Evolutionary conservation across 2,329 filamentous ascomycete genomes (phyloP), one percentile per base, ranked within the genome.

Genomic region (Fusarium albidum): DNA sequence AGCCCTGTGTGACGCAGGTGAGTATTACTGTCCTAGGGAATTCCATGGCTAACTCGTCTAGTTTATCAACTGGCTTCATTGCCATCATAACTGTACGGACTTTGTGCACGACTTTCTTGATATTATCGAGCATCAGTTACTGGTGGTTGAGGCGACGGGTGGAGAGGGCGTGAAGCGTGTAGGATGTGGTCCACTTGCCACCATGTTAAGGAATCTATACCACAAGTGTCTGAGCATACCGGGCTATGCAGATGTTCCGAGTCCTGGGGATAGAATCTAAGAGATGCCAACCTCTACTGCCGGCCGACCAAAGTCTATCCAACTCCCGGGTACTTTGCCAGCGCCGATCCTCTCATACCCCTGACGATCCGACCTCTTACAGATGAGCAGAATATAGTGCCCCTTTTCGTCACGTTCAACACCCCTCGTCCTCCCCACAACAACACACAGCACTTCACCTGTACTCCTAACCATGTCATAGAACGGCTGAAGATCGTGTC

Each of bases 81-180:
- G 18, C 5, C n/a, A 29, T 5, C 18, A 43, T 3, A 49, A 45
- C 11, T 56, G 53, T 12, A 43, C 28, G 13, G 38, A 45, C 3
- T 56, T 53, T n/a, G 13, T 56, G 2, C 39, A 40, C 9, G 43
- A 56, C 1, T 52, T 56, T 9, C 18, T 56, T 1, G 39, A 56
- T 10, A 14, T 53, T 3, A 49, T 56, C 9, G 14, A 53, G 15
- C 2, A 40, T 0, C 6, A 48, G 7, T 17, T 55, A 8, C 7
- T 55, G 1, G 25, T 55, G 1, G 38, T 55, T 4, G 48, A 51
- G 9, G 28, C 34, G 3, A 9, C 27, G 4, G 41, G 28, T 25
- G 10, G 12, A 5, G 11, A 31, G 3, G 26, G 48, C 17, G 13
- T 14, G 6, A 51, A 46, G 41, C 48, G 48, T 3, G 12, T 51